Evolutionary conservation across 139 green algal genomes (phyloP).

Genomic region (Pycnococcus provasolii): DNA sequence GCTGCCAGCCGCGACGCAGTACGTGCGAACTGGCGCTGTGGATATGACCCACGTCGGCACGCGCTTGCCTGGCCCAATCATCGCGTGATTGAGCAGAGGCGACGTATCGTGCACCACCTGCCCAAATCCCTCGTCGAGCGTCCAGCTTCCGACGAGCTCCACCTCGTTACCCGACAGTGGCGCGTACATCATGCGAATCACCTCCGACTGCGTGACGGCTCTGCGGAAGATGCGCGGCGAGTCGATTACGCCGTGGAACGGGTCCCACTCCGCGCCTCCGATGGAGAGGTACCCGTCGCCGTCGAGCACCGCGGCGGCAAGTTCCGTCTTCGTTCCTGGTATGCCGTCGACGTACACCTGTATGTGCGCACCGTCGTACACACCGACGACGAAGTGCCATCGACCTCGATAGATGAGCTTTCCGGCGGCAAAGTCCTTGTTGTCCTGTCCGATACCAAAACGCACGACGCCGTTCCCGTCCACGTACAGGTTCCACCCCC

Average conservation of each 20-base stretch:
- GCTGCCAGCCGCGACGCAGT: too few relatives aligned
- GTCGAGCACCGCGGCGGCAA: conserved; percentile 9
- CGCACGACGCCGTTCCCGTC: conserved; percentile 18
- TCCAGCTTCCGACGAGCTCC: conserved; percentile 13
- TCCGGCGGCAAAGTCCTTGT: conserved; percentile 23
- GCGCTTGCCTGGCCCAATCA: too few relatives aligned
- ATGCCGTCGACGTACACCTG: conserved; percentile 26
- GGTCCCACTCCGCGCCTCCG: conserved; percentile 26
- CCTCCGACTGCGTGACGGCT: conserved; percentile 8
- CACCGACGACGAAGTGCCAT: conserved; percentile 26
- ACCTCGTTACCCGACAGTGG: conserved; percentile 12
- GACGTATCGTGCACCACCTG: neutral
- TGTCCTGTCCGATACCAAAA: conserved; percentile 30
- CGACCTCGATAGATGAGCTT: conserved; percentile 25
- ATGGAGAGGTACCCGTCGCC: conserved; percentile 24
- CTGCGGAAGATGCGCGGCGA: conserved; percentile 13
- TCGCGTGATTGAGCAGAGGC: too few relatives aligned
- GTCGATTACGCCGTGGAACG: conserved; percentile 23
- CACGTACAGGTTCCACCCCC: conserved; percentile 30
- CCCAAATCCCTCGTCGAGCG: conserved; percentile 14
- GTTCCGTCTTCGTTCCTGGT: neutral
- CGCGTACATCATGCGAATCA: conserved; percentile 6
- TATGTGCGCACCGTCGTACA: conserved; percentile 19
- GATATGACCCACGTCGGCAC: too few relatives aligned
- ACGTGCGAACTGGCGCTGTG: too few relatives aligned